phyloP scores from a whole-genome alignment of 2,329 filamentous ascomycete species.

The Bipolaris oryzae region DNA sequence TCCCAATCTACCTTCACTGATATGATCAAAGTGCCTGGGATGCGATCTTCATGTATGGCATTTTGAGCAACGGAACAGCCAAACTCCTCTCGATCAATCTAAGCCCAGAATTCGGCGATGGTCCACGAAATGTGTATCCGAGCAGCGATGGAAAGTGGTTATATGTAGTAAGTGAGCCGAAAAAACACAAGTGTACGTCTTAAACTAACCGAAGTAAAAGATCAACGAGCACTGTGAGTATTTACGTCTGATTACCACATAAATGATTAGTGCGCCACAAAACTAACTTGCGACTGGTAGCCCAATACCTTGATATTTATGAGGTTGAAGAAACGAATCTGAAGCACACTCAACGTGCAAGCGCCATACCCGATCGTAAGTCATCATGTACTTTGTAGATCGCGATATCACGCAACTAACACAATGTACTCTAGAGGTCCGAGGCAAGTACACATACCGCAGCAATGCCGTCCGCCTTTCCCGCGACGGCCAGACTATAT shows the following conservation, averaged over 20 bases:
- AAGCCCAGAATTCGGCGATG: constrained; percentile 5
- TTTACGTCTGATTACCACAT: neutral
- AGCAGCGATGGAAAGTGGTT: constrained; percentile 9
- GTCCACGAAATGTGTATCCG: constrained; percentile 7
- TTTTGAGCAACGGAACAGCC: constrained; percentile 3
- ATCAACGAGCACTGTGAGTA: constrained; percentile 1
- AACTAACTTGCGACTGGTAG: neutral
- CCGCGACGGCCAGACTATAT: constrained; percentile 1
- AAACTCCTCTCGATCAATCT: constrained; percentile 9
- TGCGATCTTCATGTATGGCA: constrained; percentile 7
- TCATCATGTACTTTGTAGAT: neutral
- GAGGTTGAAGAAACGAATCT: neutral
- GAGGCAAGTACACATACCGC: constrained; percentile 10
- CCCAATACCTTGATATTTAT: constrained; percentile 10
- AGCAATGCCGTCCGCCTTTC: constrained; percentile 8
- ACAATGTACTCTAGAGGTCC: neutral
- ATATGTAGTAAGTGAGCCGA: constrained; percentile 4
- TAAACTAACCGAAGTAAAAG: neutral
- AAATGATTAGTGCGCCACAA: no score
- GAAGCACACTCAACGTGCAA: constrained; percentile 9
- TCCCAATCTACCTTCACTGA: no score
- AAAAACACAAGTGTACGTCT: no score
- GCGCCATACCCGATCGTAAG: constrained; percentile 5
- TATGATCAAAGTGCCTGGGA: constrained; percentile 1
- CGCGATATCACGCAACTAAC: neutral